Percentiles rank a stretch among this genome's conserved stretches.
These are phyloP conservation scores for Eudorina sp. DNA, from an alignment of 139 green algal genomes.

Conservation along the genomic window DNA sequence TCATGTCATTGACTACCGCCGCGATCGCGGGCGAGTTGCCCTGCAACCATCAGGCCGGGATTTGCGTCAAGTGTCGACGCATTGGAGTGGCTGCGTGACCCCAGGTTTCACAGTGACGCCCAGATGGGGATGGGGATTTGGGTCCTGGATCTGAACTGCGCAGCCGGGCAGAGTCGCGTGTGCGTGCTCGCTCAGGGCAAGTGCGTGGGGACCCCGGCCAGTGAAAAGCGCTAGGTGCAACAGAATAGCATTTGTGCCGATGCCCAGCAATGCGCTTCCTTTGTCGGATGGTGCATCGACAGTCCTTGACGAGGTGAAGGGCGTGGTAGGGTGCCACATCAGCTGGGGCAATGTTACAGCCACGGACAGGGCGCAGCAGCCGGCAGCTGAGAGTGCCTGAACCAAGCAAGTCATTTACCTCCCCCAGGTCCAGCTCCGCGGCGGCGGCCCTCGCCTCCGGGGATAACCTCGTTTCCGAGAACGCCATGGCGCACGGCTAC, in stretches of 20 bases:
- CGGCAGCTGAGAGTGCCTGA: not conserved
- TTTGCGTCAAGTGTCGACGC: too few species aligned
- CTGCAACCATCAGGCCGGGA: not conserved
- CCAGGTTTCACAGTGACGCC: too few species aligned
- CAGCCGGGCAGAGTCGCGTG: too few species aligned
- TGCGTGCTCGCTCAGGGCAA: too few species aligned
- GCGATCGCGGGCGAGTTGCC: slow-evolving; percentile 18
- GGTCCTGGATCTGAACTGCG: not conserved
- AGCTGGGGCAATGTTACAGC: not conserved
- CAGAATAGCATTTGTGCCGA: not conserved
- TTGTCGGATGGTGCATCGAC: too few species aligned
- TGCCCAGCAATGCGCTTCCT: too few species aligned
- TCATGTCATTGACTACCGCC: slow-evolving; percentile 56
- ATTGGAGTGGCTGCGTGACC: too few species aligned
- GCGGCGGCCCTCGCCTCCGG: slow-evolving; percentile 15
- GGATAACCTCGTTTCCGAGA: not conserved
- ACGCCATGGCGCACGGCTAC: not conserved
- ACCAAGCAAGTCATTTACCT: not conserved
- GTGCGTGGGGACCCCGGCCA: too few species aligned
- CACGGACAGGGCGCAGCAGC: not conserved
- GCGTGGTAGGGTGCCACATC: not conserved
- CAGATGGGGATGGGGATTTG: not conserved
- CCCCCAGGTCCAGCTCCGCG: slow-evolving; percentile 34
- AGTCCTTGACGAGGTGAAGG: not conserved
- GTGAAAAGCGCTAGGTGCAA: not conserved